A percentile compares a stretch with the other conserved stretches of the same genome.
Evolutionary conservation across 768 basidiomycete species (phyloP).

Genomic region (Tricholoma sp.): DNA sequence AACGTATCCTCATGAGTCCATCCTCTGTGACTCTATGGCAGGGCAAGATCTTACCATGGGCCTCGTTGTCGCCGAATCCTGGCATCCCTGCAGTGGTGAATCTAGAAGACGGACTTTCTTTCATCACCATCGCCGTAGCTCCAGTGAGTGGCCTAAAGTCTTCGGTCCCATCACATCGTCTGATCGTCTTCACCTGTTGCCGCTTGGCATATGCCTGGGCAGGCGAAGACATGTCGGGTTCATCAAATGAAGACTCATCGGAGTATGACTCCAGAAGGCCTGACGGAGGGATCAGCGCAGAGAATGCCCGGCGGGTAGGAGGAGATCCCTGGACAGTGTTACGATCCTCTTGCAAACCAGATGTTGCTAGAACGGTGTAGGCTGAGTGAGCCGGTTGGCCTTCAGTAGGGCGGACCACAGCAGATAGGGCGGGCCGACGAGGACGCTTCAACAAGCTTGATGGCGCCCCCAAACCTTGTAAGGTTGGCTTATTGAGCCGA

Average conservation of each 20-base stretch:
- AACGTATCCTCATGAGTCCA: constrained; percentile 86
- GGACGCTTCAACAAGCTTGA: constrained; percentile 51
- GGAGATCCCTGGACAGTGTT: constrained; percentile 34
- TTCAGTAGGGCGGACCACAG: constrained; percentile 48
- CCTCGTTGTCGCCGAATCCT: constrained; percentile 91
- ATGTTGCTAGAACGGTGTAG: constrained; percentile 32
- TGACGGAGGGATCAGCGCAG: constrained; percentile 65
- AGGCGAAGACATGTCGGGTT: constrained; percentile 70
- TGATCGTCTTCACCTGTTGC: constrained; percentile 71
- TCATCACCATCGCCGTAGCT: constrained; percentile 46
- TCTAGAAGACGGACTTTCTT: constrained; percentile 55
- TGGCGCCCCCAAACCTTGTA: constrained; percentile 51
- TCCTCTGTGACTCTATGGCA: constrained; percentile 94
- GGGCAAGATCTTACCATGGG: constrained; percentile 87
- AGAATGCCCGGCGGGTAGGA: constrained; percentile 68
- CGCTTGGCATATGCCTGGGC: constrained; percentile 78
- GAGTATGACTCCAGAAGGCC: constrained; percentile 41
- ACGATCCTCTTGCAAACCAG: constrained; percentile 20
- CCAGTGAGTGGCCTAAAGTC: constrained; percentile 75
- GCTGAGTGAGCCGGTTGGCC: constrained; percentile 33
- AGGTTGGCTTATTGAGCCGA: constrained; percentile 46
- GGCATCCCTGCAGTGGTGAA: constrained; percentile 61
- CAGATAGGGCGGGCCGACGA: constrained; percentile 65
- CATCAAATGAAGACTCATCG: constrained; percentile 60
- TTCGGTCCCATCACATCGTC: constrained; percentile 78